Evolutionary conservation across 495 filamentous ascomycete species (phyloP).

Genomic region (Peziza echinospora): DNA sequence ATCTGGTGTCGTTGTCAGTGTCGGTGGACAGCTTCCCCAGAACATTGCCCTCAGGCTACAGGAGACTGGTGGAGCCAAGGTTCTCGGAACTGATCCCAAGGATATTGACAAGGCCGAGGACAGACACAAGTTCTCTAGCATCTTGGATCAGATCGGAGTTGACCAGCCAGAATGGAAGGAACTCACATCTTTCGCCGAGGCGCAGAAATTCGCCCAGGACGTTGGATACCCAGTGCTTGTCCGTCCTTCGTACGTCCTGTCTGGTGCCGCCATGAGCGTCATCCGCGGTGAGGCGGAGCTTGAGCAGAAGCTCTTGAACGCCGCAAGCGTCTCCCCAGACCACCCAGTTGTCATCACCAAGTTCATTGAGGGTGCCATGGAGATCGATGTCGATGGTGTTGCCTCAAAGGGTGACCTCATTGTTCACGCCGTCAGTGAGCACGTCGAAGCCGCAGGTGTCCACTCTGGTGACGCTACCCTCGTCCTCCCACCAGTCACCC

Average conservation of each 20-base stretch:
- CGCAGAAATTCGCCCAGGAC: constrained; percentile 62
- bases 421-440: constrained; percentile 85
- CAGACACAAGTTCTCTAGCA: constrained; percentile 93
- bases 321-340: constrained; percentile 77
- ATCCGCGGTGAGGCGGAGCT: constrained; percentile 81
- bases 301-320: constrained; percentile 74
- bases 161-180: constrained; percentile 98
- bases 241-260: constrained; percentile 90
- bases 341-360: constrained; percentile 98
- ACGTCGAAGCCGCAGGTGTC: constrained; percentile 92
- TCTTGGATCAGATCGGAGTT: constrained; percentile 80
- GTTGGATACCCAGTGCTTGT: constrained; percentile 89
- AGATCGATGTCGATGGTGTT: constrained; percentile 95
- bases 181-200: constrained; percentile 73
- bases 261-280: constrained; percentile 98
- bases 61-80: constrained; percentile 58
- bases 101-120: constrained; percentile 97
- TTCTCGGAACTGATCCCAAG: constrained; percentile 74
- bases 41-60: constrained; percentile 94
- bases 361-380: constrained; percentile 92
- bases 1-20: constrained; percentile 77
- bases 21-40: constrained; percentile 88
- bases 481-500: constrained; percentile 66
- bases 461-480: constrained; percentile 96
- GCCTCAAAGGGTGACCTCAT: constrained; percentile 70